Percentiles rank a stretch among this genome's conserved stretches.
phyloP scores from a whole-genome alignment of 108 stramenopile genomes.

The Pseudonitzschia multiseries region DNA sequence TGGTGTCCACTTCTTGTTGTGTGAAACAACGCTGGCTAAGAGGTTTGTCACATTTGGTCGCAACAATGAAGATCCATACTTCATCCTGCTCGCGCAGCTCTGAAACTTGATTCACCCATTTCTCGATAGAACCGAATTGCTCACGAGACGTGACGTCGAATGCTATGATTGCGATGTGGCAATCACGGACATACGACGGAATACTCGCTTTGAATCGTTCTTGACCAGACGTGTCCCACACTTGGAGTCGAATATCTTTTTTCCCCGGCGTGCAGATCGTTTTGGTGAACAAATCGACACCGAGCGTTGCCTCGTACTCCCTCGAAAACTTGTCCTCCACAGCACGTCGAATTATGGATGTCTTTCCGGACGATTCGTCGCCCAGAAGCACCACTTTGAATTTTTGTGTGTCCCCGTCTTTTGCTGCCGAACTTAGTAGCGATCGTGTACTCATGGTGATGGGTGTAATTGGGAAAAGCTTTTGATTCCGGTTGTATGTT shows the following conservation, averaged over 20 bases:
- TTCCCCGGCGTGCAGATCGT: neutral
- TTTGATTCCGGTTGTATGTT: neutral
- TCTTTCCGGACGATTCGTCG: constrained; percentile 12
- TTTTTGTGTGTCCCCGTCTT: neutral
- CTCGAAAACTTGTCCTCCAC: constrained; percentile 13
- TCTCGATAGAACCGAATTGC: constrained; percentile 10
- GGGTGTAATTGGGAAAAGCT: neutral
- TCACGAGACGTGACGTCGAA: neutral
- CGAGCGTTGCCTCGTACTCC: constrained; percentile 12
- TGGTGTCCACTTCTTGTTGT: constrained; percentile 2
- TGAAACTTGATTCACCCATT: constrained; percentile 4
- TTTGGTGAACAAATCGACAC: constrained; percentile 21
- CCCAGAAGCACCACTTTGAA: constrained; percentile 14
- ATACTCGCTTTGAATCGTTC: constrained; percentile 12
- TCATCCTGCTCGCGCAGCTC: constrained; percentile 14
- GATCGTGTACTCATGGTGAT: neutral
- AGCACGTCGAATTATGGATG: constrained; percentile 14
- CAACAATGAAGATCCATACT: neutral
- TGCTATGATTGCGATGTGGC: constrained; percentile 10
- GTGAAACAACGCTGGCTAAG: neutral
- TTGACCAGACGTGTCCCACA: constrained; percentile 28
- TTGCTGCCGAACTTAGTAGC: neutral
- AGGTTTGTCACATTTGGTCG: neutral
- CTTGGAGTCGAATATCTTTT: constrained; percentile 6
- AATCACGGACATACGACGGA: constrained; percentile 6